A percentile compares a stretch with the other conserved stretches of the same genome.
Conservation (phyloP, 345 rosid genomes). For the Boechera retrofracta region DNA sequence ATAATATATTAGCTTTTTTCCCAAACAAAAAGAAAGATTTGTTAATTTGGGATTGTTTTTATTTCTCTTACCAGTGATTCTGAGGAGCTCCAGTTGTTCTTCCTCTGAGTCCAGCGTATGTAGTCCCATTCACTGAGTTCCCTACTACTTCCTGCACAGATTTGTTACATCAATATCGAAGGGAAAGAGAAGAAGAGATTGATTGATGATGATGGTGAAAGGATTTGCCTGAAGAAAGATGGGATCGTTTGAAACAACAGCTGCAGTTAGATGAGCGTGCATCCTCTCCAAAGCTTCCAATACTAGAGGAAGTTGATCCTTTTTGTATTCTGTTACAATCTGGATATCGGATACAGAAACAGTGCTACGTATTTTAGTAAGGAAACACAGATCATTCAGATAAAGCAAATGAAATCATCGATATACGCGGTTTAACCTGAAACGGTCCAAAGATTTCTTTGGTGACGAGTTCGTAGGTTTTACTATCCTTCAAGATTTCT, state of each 20-base stretch:
- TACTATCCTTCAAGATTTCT: constrained; percentile 77
- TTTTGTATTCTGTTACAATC: constrained; percentile 84
- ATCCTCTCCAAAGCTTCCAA: constrained; percentile 86
- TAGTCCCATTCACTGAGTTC: constrained; percentile 89
- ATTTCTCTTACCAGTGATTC: constrained; percentile 78
- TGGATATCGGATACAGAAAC: constrained; percentile 42
- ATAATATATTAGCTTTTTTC: neutral
- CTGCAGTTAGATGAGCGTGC: constrained; percentile 98
- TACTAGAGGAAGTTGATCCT: constrained; percentile 79
- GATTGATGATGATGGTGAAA: constrained; percentile 14
- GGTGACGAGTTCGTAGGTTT: constrained; percentile 75
- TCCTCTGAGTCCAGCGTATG: constrained; percentile 94
- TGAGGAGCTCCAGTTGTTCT: constrained; percentile 99
- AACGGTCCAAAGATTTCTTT: constrained; percentile 96
- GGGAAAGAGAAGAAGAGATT: neutral
- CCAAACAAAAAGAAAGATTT: neutral
- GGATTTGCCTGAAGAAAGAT: constrained; percentile 77
- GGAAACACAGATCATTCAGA: neutral
- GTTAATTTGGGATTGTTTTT: neutral
- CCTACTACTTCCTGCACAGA: constrained; percentile 82
- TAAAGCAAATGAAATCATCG: neutral
- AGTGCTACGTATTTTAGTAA: neutral
- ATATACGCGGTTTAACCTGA: constrained; percentile 59
- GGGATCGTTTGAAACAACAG: constrained; percentile 90
- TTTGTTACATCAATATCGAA: constrained; percentile 15